Evolutionary conservation across 148 eudicot genomes (phyloP).

Genomic region (Spergularia marina): DNA sequence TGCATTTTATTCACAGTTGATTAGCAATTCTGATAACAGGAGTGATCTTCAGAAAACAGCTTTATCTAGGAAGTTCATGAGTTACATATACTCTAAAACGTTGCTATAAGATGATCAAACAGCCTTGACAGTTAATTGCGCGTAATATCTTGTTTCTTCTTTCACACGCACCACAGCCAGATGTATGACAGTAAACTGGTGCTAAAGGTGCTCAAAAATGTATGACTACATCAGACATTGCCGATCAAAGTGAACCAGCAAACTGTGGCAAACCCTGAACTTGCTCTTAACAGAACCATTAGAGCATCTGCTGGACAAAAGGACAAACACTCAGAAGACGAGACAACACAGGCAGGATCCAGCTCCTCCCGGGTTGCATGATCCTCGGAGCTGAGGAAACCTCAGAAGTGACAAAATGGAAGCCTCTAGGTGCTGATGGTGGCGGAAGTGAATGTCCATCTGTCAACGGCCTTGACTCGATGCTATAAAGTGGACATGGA

Average conservation of each 20-base stretch:
- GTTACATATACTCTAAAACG: neutral
- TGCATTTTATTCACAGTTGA: too few species aligned
- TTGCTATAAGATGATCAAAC: neutral
- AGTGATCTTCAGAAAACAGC: neutral
- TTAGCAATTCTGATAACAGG: too few species aligned
- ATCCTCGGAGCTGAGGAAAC: neutral
- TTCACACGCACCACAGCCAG: too few species aligned
- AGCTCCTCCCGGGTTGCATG: neutral
- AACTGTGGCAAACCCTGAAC: too few species aligned
- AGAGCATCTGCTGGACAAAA: neutral
- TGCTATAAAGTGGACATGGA: neutral
- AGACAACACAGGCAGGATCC: too few species aligned
- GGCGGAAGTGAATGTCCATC: neutral
- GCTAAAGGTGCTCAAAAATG: too few species aligned
- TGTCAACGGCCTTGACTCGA: neutral
- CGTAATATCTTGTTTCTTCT: too few species aligned
- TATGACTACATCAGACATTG: too few species aligned
- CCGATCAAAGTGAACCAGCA: too few species aligned
- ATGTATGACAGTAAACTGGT: too few species aligned
- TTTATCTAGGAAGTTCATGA: neutral
- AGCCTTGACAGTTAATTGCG: too few species aligned
- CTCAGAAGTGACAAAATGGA: neutral
- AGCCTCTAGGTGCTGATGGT: neutral
- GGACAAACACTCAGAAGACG: neutral
- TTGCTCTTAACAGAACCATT: neutral